Evolutionary conservation across 192 early-diverging fungal genomes (phyloP).

Genomic region (Diversispora eburnea): DNA sequence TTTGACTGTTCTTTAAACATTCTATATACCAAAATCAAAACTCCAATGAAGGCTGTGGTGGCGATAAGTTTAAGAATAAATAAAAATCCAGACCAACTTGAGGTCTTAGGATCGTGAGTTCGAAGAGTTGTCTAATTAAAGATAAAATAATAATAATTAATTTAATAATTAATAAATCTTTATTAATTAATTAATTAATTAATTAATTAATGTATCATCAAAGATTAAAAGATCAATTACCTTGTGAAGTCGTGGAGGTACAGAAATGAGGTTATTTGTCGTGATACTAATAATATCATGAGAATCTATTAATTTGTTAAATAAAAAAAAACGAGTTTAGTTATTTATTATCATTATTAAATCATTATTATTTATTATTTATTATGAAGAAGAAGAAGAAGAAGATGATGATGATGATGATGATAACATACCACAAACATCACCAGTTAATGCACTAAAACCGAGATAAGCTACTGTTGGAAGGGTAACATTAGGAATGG

Average conservation of each 20-base stretch:
- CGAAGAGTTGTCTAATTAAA: not conserved
- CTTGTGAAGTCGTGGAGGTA: slow-evolving; percentile 13
- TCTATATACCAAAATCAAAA: slow-evolving; percentile 17
- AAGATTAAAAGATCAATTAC: not conserved
- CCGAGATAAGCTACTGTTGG: slow-evolving; percentile 80
- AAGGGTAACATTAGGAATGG: slow-evolving; percentile 68
- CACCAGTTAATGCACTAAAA: slow-evolving; percentile 90
- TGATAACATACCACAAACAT: slow-evolving; percentile 64
- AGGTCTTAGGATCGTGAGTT: not conserved
- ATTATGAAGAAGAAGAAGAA: not conserved
- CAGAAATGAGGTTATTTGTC: slow-evolving; percentile 21
- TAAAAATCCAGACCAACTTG: slow-evolving; percentile 21
- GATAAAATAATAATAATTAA: not conserved
- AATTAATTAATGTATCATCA: too few relatives aligned
- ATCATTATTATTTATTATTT: not conserved
- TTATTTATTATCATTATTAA: too few relatives aligned
- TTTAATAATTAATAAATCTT: not conserved
- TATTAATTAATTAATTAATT: too few relatives aligned
- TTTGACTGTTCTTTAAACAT: slow-evolving; percentile 27
- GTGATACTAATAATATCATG: slow-evolving; percentile 25
- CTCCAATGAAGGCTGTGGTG: not conserved
- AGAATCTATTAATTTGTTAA: slow-evolving; percentile 5
- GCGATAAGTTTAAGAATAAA: slow-evolving; percentile 24
- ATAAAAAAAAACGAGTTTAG: too few relatives aligned
- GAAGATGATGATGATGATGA: not conserved